Evolutionary conservation across 2,329 filamentous ascomycete species (phyloP).

Genomic region (Alternaria incomplexa): DNA sequence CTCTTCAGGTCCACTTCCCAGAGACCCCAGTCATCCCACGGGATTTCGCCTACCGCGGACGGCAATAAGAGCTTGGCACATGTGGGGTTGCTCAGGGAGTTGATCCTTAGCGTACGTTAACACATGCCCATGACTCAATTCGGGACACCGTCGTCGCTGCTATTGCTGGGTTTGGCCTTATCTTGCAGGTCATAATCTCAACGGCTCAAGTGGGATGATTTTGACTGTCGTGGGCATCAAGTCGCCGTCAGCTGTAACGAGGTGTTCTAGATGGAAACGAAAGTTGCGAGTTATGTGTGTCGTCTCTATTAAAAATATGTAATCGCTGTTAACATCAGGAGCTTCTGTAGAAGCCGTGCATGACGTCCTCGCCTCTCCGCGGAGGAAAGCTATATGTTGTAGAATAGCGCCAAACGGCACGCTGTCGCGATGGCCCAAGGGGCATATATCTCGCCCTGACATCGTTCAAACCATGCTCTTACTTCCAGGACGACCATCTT

Average conservation of each 20-base stretch:
- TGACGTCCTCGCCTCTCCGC: not conserved
- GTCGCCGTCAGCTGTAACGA: not conserved
- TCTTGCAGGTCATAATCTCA: not conserved
- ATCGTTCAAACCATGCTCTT: not conserved
- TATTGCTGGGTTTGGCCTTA: not conserved
- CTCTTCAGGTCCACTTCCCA: not conserved
- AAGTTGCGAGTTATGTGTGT: not conserved
- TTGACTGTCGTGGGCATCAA: not conserved
- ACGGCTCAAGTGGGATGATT: not conserved
- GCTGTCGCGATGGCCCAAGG: not conserved
- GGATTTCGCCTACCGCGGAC: not conserved
- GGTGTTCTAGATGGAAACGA: too few relatives aligned
- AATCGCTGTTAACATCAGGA: not conserved
- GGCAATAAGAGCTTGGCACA: not conserved
- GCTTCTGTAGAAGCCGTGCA: not conserved
- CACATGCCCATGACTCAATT: not conserved
- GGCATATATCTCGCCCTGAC: not conserved
- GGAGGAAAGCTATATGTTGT: not conserved
- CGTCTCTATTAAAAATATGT: not conserved
- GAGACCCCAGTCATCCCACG: not conserved
- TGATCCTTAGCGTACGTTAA: constrained; percentile 2
- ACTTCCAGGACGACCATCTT: not conserved
- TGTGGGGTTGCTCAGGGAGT: not conserved
- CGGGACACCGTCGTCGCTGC: not conserved
- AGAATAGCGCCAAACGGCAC: not conserved